Evolutionary conservation across 208 protist genomes (phyloP).

Genomic region (Leishmania amazonensis): DNA sequence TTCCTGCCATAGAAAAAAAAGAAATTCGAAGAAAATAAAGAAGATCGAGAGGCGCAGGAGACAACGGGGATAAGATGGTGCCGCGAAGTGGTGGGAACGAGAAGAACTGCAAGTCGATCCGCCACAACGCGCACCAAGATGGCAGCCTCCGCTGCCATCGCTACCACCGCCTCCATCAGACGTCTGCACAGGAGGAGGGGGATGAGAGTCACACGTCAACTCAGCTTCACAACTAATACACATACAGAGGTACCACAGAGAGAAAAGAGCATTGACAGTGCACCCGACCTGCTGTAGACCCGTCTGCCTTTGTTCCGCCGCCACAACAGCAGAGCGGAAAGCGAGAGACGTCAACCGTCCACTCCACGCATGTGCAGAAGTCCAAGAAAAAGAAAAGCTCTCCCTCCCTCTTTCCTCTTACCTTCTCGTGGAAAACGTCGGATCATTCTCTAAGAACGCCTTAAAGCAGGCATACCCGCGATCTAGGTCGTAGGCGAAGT

Average conservation of each 20-base stretch:
- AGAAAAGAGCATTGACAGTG: background rate
- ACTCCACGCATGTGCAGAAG: background rate
- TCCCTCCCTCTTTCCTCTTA: background rate
- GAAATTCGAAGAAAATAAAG: background rate
- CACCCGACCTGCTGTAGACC: background rate
- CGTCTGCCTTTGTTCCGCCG: background rate
- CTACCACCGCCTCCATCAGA: background rate
- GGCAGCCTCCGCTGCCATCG: background rate
- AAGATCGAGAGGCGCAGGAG: background rate
- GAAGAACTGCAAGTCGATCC: background rate
- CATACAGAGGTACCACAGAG: background rate
- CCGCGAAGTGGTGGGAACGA: background rate
- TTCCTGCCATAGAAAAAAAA: background rate
- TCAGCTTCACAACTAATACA: background rate
- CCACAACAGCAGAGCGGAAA: background rate
- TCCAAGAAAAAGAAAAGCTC: background rate
- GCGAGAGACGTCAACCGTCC: background rate
- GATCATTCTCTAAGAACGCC: constrained; percentile 65
- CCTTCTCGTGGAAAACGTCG: constrained; percentile 14
- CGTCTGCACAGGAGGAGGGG: background rate
- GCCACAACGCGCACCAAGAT: background rate
- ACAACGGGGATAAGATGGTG: background rate
- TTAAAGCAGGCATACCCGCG: constrained; percentile 82
- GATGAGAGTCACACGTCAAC: background rate
- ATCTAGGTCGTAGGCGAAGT: constrained; percentile 94